These are phyloP conservation scores for Nannochloropsis granulata DNA, from an alignment of 108 stramenopile species.

Conservation along the genomic window DNA sequence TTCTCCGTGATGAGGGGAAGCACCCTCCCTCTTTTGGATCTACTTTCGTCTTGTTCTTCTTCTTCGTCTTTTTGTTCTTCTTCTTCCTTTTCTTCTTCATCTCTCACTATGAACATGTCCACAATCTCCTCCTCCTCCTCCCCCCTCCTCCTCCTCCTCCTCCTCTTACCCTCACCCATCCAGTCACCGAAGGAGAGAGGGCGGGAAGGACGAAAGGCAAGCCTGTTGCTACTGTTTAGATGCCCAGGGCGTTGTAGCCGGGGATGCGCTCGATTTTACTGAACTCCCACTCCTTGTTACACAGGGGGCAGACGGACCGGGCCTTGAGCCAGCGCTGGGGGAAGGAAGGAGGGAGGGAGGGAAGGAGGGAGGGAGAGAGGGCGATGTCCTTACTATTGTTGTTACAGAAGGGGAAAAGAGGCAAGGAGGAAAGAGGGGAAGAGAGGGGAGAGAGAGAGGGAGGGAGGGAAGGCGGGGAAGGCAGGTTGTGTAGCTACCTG, in stretches of 20 bases:
- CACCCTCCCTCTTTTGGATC: too few relatives aligned
- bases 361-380: neutral
- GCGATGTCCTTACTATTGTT: neutral
- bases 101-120: too few relatives aligned
- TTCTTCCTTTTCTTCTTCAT: too few relatives aligned
- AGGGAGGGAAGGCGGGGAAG: neutral
- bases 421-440: neutral
- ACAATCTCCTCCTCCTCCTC: too few relatives aligned
- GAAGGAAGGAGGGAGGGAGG: neutral
- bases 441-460: neutral
- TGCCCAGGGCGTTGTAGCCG: conserved; percentile 33
- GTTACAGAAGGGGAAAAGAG: neutral
- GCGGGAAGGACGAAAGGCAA: too few relatives aligned
- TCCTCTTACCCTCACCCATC: too few relatives aligned
- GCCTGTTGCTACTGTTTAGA: neutral
- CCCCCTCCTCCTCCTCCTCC: too few relatives aligned
- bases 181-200: too few relatives aligned
- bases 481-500: conserved; percentile 25
- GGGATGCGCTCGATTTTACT: conserved; percentile 80
- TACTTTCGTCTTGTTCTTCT: too few relatives aligned
- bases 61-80: too few relatives aligned
- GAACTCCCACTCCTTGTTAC: conserved; percentile 99
- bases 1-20: too few relatives aligned
- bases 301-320: conserved; percentile 87
- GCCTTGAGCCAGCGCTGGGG: conserved; percentile 83